Conservation (phyloP, 2,329 filamentous ascomycete species). For the Exophiala mesophila region DNA sequence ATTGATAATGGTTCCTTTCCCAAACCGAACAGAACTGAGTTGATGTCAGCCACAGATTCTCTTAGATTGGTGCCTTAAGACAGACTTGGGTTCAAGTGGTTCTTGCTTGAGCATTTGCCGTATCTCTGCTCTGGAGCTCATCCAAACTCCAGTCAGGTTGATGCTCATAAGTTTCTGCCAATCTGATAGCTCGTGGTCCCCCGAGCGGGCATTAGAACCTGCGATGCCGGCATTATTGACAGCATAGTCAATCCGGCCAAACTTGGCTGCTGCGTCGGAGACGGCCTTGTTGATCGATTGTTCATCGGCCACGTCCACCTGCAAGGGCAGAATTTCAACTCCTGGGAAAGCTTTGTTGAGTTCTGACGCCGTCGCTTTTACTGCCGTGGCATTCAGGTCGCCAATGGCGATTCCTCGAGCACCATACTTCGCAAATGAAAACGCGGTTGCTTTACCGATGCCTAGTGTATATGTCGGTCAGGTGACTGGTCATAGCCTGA, state of each 20-base stretch:
- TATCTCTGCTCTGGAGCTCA: conserved; percentile 57
- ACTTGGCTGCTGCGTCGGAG: conserved; percentile 36
- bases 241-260: conserved; percentile 52
- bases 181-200: conserved; percentile 44
- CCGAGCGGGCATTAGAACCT: conserved; percentile 40
- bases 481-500: too few relatives aligned
- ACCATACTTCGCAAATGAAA: conserved; percentile 10
- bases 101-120: conserved; percentile 18
- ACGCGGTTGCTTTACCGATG: conserved; percentile 15
- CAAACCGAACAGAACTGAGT: conserved; percentile 40
- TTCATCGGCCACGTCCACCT: conserved; percentile 40
- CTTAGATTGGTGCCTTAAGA: neutral
- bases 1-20: conserved; percentile 40
- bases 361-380: conserved; percentile 7
- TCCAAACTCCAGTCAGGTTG: conserved; percentile 54
- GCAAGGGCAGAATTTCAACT: conserved; percentile 37
- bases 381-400: conserved; percentile 9
- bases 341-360: conserved; percentile 6
- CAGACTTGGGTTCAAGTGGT: conserved; percentile 10
- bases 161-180: conserved; percentile 50
- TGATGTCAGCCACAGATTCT: conserved; percentile 1
- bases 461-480: conserved; percentile 2
- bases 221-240: conserved; percentile 54
- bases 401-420: conserved; percentile 6
- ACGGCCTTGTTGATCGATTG: conserved; percentile 34